Conservation (phyloP, 768 basidiomycete genomes). For the Amanita phalloides region DNA sequence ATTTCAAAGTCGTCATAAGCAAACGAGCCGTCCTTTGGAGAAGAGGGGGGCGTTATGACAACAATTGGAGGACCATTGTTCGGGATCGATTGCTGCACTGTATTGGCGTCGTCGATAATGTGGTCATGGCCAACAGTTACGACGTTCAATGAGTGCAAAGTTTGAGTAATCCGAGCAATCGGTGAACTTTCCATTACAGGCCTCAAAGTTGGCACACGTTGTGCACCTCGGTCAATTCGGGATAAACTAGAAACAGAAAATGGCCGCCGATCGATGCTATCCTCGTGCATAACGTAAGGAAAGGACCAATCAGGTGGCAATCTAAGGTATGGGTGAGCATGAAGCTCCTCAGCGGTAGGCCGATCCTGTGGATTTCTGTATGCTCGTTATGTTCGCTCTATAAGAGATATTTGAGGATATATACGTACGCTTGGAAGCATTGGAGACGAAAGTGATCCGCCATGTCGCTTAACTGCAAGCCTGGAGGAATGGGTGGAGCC, state of each 20-base stretch:
- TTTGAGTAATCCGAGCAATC: neutral
- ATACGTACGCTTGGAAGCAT: constrained; percentile 66
- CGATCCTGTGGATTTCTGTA: constrained; percentile 59
- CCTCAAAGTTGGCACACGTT: neutral
- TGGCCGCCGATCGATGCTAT: neutral
- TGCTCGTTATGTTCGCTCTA: constrained; percentile 1
- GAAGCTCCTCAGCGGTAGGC: constrained; percentile 54
- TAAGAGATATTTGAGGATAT: neutral
- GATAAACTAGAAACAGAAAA: neutral
- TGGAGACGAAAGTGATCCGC: constrained; percentile 65
- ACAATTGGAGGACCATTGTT: constrained; percentile 22
- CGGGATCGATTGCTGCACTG: neutral
- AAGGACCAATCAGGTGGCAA: constrained; percentile 45
- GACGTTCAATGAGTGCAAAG: neutral
- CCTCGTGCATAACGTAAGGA: constrained; percentile 4
- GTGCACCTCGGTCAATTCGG: neutral
- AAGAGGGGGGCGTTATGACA: constrained; percentile 18
- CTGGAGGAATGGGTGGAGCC: constrained; percentile 69
- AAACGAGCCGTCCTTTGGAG: constrained; percentile 10
- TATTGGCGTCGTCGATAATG: neutral
- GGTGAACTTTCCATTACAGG: neutral
- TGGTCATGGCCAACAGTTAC: neutral
- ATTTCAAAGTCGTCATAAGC: constrained; percentile 5
- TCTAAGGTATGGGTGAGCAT: constrained; percentile 51
- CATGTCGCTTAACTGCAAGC: constrained; percentile 45